Evolutionary conservation across 345 rosid genomes (phyloP).

Genomic region (Odontarrhena argentea): DNA sequence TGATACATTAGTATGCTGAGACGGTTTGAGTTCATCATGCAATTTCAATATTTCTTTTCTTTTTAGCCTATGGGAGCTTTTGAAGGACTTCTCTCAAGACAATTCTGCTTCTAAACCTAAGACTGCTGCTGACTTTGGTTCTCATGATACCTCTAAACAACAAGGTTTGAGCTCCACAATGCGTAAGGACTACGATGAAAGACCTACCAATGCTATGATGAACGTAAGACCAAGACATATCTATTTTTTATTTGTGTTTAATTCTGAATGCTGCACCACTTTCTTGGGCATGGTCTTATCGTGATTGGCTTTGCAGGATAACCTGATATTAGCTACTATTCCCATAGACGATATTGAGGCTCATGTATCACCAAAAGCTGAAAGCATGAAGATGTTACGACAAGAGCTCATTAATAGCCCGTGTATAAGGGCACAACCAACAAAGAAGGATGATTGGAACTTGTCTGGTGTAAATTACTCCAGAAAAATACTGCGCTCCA

Average conservation of each 20-base stretch:
- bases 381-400: slow-evolving; percentile 19
- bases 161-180: slow-evolving; percentile 19
- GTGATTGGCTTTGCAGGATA: slow-evolving; percentile 31
- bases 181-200: slow-evolving; percentile 1
- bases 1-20: background rate
- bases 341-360: slow-evolving; percentile 15
- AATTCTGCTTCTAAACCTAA: slow-evolving; percentile 17
- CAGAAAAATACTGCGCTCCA: slow-evolving; percentile 30
- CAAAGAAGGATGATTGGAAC: slow-evolving; percentile 15
- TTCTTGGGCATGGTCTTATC: slow-evolving; percentile 16
- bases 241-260: slow-evolving; percentile 1
- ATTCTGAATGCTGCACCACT: slow-evolving; percentile 1
- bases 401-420: slow-evolving; percentile 31
- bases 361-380: slow-evolving; percentile 30
- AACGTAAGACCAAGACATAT: slow-evolving; percentile 31
- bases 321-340: slow-evolving; percentile 23
- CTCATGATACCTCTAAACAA: slow-evolving; percentile 6
- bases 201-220: slow-evolving; percentile 1
- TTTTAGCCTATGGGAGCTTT: slow-evolving; percentile 41
- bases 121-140: slow-evolving; percentile 22
- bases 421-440: slow-evolving; percentile 15
- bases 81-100: slow-evolving; percentile 27
- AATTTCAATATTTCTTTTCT: background rate
- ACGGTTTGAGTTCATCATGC: background rate
- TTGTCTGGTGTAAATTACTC: slow-evolving; percentile 23